These are phyloP conservation scores for Phaffia rhodozyma DNA, from an alignment of 1,284 basidiomycete species.

Conservation along the genomic window DNA sequence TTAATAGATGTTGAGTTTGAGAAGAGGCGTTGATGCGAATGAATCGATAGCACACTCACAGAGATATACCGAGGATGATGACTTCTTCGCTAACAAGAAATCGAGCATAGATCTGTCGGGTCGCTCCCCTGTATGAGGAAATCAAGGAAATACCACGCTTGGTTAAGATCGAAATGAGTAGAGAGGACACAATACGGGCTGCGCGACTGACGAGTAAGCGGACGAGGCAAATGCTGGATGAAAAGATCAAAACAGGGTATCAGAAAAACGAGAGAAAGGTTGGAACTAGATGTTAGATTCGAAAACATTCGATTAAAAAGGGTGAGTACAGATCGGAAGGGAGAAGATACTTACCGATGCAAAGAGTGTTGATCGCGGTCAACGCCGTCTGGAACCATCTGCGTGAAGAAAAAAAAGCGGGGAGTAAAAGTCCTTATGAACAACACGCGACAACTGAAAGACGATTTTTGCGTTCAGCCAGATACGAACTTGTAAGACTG, in stretches of 20 bases:
- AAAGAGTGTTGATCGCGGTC: conserved; percentile 43
- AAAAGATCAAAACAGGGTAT: background rate
- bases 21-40: background rate
- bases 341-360: conserved; percentile 52
- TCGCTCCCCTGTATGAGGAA: conserved; percentile 43
- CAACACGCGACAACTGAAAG: too few species aligned
- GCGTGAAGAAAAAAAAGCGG: background rate
- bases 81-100: conserved; percentile 43
- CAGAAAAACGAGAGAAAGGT: background rate
- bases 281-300: background rate
- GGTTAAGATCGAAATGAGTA: too few species aligned
- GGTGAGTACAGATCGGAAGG: too few species aligned
- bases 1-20: background rate
- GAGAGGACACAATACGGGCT: too few species aligned
- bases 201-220: conserved; percentile 14
- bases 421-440: background rate
- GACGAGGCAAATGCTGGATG: conserved; percentile 20
- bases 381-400: conserved; percentile 25
- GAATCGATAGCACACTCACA: conserved; percentile 41
- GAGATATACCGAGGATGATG: conserved; percentile 49
- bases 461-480: conserved; percentile 26
- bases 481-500: too few species aligned
- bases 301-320: too few species aligned
- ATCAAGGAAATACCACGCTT: background rate
- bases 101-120: conserved; percentile 40